Base-by-base conservation (phyloP, 208 protist genomes). In the Spongospora subterranea region DNA sequence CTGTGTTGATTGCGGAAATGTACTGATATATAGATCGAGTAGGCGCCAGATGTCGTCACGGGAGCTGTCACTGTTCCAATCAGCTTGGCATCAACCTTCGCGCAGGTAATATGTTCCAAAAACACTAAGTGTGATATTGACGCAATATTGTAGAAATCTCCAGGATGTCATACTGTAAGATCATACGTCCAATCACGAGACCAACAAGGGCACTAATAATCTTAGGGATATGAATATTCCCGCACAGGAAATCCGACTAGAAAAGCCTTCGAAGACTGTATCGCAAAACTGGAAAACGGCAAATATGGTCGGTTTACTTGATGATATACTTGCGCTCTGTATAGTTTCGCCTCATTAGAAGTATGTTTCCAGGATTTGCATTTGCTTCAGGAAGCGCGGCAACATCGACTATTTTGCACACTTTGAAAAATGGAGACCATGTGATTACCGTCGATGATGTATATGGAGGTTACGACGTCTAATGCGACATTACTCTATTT, bases 321-420 rank as follows among this genome's bases (percentile, higher is more conserved):
- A n/a, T n/a, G n/a, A n/a, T n/a, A n/a, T n/a, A n/a, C n/a, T n/a
- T n/a, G n/a, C n/a, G n/a, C n/a, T n/a, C n/a, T n/a, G n/a, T n/a
- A n/a, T n/a, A n/a, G n/a, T n/a, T 60, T 60, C 50, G 24, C 6
- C 24, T 60, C 50, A 60, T 60, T 60, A 29, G 24, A 60, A n/a
- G n/a, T 24, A 60, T 29, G 6, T 60, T 24, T 24, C 6, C 6
- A 60, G 50, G 45, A 32, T 40, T 92, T 38, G 71, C 45, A 13
- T 92, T 92, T 53, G 45, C 91, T 29, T 92, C 89, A 11, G 92
- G 92, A 17, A 90, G 82, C 38, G 92, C 92, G 17, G 90, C 91
- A 0, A 90, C 71, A 11, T 50, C 89, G 6, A 89, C 88, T 29
- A 89, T 89, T n/a, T 32, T 89, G n/a, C 88, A 89, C 40, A 39